Evolutionary conservation across 306 rosid genomes (phyloP).

Genomic region (Hippophae gyantsensis): DNA sequence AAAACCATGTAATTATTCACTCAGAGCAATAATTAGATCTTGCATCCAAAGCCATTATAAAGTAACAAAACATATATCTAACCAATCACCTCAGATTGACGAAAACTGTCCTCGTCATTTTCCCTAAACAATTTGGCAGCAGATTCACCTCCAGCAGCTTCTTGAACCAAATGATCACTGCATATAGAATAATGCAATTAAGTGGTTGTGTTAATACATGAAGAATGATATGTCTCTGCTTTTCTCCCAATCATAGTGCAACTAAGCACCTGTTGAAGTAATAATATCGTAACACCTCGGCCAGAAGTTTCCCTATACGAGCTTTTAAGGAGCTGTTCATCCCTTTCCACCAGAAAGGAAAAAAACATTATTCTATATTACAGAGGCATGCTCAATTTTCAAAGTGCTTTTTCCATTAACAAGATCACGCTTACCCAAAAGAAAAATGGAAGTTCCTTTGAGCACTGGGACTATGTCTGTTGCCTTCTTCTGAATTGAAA

Average conservation of each 20-base stretch:
- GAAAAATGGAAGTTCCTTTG: slow-evolving; percentile 84
- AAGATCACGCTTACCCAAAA: slow-evolving; percentile 55
- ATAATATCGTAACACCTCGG: slow-evolving; percentile 69
- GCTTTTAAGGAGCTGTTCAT: slow-evolving; percentile 59
- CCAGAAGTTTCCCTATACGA: slow-evolving; percentile 60
- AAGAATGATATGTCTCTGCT: slow-evolving; percentile 1
- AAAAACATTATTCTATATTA: background rate
- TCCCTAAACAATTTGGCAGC: slow-evolving; percentile 46
- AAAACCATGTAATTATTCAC: background rate
- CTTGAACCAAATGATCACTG: slow-evolving; percentile 77
- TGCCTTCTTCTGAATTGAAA: slow-evolving; percentile 70
- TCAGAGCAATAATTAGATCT: background rate
- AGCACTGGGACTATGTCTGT: slow-evolving; percentile 52
- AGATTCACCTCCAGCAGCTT: slow-evolving; percentile 60
- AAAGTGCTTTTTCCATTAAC: slow-evolving; percentile 4
- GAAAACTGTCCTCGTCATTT: slow-evolving; percentile 50
- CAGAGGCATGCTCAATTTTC: background rate
- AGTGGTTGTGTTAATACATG: slow-evolving; percentile 16
- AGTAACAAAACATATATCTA: slow-evolving; percentile 12
- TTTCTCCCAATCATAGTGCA: slow-evolving; percentile 9
- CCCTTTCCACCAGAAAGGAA: slow-evolving; percentile 33
- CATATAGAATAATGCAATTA: slow-evolving; percentile 19
- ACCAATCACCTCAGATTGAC: slow-evolving; percentile 54
- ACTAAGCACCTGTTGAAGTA: slow-evolving; percentile 73
- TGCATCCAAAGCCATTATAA: slow-evolving; percentile 6